Conservation (phyloP, 176 grass and related monocot species). For the Hordeum marinum region DNA sequence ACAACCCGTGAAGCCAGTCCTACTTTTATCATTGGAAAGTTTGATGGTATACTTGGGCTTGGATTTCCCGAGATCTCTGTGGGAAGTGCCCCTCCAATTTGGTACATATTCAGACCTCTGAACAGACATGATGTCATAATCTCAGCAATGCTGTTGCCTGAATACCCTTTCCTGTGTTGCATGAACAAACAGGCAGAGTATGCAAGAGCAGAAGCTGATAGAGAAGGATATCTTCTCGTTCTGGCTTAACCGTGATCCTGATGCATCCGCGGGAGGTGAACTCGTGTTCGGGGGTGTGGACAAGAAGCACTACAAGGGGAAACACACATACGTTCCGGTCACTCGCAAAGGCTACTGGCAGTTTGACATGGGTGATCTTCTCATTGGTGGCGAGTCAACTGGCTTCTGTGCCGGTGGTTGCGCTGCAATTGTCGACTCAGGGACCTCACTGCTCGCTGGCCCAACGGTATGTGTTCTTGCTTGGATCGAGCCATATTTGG, state of each 20-base stretch:
- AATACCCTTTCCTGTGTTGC: conserved; percentile 12
- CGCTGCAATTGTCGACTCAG: conserved; percentile 90
- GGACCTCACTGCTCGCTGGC: conserved; percentile 79
- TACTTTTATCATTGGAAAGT: conserved; percentile 74
- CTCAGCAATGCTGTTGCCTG: not conserved
- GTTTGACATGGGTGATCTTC: conserved; percentile 78
- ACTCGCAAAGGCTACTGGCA: conserved; percentile 89
- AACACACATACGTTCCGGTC: conserved; percentile 84
- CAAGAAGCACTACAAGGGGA: conserved; percentile 63
- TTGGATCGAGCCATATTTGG: not conserved
- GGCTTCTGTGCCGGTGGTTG: conserved; percentile 81
- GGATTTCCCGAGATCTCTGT: conserved; percentile 94
- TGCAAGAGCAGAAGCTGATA: conserved; percentile 71
- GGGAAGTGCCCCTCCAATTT: conserved; percentile 60
- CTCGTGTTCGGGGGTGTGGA: conserved; percentile 87
- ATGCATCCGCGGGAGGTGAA: conserved; percentile 66
- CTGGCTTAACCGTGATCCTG: conserved; percentile 85
- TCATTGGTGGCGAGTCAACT: conserved; percentile 50
- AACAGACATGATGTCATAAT: not conserved
- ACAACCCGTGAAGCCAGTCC: conserved; percentile 70
- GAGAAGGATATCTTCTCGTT: conserved; percentile 79
- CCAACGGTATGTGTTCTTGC: conserved; percentile 67
- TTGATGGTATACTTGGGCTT: conserved; percentile 94
- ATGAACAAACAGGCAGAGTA: conserved; percentile 70
- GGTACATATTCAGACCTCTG: conserved; percentile 38